Evolutionary conservation across 495 filamentous ascomycete species (phyloP), one percentile per base, ranked within the genome.

Genomic region (Penicillium silybi): DNA sequence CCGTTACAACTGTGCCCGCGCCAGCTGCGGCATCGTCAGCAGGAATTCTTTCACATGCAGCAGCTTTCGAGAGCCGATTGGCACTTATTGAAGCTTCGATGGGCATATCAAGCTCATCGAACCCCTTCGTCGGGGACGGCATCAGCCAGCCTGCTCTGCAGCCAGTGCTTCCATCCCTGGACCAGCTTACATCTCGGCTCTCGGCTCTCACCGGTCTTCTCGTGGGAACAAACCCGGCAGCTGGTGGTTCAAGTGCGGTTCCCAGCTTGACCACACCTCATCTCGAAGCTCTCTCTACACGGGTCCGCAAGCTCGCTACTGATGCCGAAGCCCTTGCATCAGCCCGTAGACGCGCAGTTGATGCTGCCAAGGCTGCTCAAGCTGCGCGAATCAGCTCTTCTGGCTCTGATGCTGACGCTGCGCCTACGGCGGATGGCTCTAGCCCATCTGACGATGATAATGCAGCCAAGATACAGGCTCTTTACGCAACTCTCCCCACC

Each of bases 401-500:
- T 17, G 67, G 76, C 62, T 44, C 57, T 59, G 47, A 69, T 32
- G 52, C 57, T 10, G 52, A 52, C 13, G 58, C 53, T 9, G 57
- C 58, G 7, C 62, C 68, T 13, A 51, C 57, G 10, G 61, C 60
- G 3, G 70, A 70, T 11, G 60, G 62, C 29, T 62, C 63, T 35
- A 55, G 52, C 6, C 50, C 65, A 4, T 58, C 59, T 9, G 58
- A 76, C 48, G 77, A 82, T 29, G 89, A 95, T 60, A 82, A 89
- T 56, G 79, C 80, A 16, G 80, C 89, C 37, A 96, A 95, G 66
- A 87, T 97, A 64, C 92, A 95, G 59, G 91, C 92, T 2, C 80
- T 99, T 3, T 97, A 96, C 67, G 85, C 86, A 2, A 89, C 89
- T 15, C 78, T 99, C 5, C 84, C 89, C 6, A 92, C 89, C 10